Conservation (phyloP, 192 early-diverging fungal genomes). For the Coemansia sp. region DNA sequence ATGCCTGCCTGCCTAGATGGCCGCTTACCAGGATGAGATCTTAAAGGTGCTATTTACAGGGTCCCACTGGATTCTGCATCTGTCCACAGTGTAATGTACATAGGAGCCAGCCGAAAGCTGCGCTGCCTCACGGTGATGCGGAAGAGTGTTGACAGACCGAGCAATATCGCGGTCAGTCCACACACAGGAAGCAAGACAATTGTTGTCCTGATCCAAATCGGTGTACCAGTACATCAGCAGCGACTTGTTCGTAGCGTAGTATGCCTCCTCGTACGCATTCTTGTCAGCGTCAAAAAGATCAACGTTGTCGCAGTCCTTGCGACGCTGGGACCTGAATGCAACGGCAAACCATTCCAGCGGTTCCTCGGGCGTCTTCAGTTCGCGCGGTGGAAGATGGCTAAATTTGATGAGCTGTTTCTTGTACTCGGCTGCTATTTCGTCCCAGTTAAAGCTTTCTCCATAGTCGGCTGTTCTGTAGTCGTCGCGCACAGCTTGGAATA, state of each 20-base stretch:
- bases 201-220: conserved; percentile 34
- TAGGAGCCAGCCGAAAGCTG: conserved; percentile 40
- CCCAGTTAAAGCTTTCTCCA: conserved; percentile 41
- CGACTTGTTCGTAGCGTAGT: conserved; percentile 26
- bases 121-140: conserved; percentile 30
- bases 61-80: conserved; percentile 28
- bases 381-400: conserved; percentile 1
- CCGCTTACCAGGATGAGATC: conserved; percentile 16
- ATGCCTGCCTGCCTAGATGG: neutral
- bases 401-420: neutral
- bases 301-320: conserved; percentile 33
- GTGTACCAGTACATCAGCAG: conserved; percentile 49
- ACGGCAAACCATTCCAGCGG: conserved; percentile 40
- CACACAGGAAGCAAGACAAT: conserved; percentile 49
- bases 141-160: conserved; percentile 39
- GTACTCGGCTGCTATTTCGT: conserved; percentile 23
- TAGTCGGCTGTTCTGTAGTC: conserved; percentile 43
- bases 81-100: conserved; percentile 41
- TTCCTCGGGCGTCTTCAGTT: neutral
- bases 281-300: conserved; percentile 45
- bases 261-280: conserved; percentile 45
- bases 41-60: neutral
- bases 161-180: conserved; percentile 44
- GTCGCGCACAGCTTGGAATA: conserved; percentile 11
- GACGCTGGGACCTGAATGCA: conserved; percentile 44